A percentile compares a stretch with the other conserved stretches of the same genome.
Evolutionary conservation across 805 yeast species (phyloP).

Genomic region (Saccharomycopsis babjevae): DNA sequence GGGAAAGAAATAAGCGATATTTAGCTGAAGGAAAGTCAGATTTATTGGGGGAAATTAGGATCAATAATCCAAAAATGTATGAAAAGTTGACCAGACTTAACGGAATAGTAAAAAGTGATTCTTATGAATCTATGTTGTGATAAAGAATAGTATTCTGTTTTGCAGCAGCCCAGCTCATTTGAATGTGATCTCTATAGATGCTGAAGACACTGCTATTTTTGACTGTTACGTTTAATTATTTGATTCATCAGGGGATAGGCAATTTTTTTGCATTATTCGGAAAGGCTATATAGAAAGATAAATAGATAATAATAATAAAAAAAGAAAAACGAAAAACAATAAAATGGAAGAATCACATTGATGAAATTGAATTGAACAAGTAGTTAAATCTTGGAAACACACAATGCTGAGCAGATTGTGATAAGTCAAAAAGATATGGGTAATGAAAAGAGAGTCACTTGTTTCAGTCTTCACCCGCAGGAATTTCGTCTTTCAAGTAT

Average conservation of each 20-base stretch:
- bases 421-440: not conserved
- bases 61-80: slow-evolving; percentile 9
- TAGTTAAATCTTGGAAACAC: not conserved
- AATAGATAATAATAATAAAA: not conserved
- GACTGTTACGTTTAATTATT: too few species aligned
- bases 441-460: not conserved
- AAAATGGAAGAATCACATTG: not conserved
- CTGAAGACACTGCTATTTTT: too few species aligned
- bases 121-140: not conserved
- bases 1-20: not conserved
- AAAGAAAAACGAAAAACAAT: not conserved
- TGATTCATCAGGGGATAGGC: not conserved
- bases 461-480: slow-evolving; percentile 85
- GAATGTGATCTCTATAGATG: too few species aligned
- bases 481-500: slow-evolving; percentile 85
- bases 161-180: too few species aligned
- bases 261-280: not conserved
- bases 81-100: slow-evolving; percentile 1
- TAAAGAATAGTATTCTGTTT: not conserved
- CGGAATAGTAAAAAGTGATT: slow-evolving; percentile 6
- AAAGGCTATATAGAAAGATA: not conserved
- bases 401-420: not conserved
- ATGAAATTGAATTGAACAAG: not conserved
- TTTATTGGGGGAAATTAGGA: not conserved
- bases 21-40: not conserved